Evolutionary conservation across 352 stramenopile genomes (phyloP), one percentile per base, ranked within the genome.

Genomic region (Phytophthora pluvialis): DNA sequence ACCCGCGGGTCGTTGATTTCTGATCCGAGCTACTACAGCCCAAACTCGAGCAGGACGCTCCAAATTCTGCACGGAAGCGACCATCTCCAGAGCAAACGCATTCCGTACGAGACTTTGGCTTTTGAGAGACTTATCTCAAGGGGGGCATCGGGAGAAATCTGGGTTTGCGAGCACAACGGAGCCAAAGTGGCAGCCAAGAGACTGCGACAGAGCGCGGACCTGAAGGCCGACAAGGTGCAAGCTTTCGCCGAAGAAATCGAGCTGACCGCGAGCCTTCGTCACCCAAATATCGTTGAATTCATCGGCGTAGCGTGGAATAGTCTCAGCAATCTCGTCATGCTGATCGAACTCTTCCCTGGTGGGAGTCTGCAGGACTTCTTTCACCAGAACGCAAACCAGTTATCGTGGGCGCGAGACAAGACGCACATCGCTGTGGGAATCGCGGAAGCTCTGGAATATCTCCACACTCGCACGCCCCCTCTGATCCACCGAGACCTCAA

Each of bases 181-280:
- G 64, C 77, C 29, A 21, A 70, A 33, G 60, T 88, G 1, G 79
- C 79, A 0, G 72, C 78, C 10, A 86, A 88, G 56, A 73, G 72
- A 12, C 63, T 86, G 15, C 45, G 72, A 12, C 68, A 73, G n/a
- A 62, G 57, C 5, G 70, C 62, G 38, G 45, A 73, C 5, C 52
- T 59, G 4, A 73, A 69, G 18, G 64, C 71, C 1, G 60, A 69
- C 12, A 48, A 73, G 32, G 52, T 80, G 1, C 39, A 73, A 13
- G 70, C 50, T 0, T 85, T 90, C 26, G 48, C 81, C 3, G 63
- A 71, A 33, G 81, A 90, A 53, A 87, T 90, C 46, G 75, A 83
- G 36, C 63, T 88, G 25, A 81, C 61, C 0, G 75, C 81, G n/a
- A 71, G 65, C 38, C 42, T 88, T 13, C 59, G 77, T 6, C 79